These are phyloP conservation scores for Priceomyces haplophilus DNA, from an alignment of 805 yeast species.

Conservation along the genomic window DNA sequence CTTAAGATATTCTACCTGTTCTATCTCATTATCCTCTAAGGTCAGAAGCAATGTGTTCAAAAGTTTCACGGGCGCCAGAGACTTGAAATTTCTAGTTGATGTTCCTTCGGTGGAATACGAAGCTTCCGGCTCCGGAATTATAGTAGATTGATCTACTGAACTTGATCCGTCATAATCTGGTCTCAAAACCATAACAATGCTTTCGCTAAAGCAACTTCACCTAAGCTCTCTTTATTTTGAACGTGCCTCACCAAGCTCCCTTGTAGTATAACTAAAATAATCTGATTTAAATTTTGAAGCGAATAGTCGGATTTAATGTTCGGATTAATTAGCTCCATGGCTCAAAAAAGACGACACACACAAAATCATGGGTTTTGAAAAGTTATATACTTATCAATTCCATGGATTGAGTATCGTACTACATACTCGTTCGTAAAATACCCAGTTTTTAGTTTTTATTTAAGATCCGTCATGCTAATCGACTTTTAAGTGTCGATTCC, in stretches of 20 bases:
- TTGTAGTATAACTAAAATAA: no score
- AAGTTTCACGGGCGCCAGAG: slow-evolving; percentile 13
- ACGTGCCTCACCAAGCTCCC: not conserved
- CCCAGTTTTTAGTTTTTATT: no score
- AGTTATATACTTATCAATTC: no score
- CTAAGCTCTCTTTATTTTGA: not conserved
- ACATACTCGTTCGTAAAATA: no score
- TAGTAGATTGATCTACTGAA: slow-evolving; percentile 3
- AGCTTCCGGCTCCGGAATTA: slow-evolving; percentile 4
- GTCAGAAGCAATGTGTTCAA: slow-evolving; percentile 14
- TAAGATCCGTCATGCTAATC: no score
- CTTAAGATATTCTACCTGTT: slow-evolving; percentile 66
- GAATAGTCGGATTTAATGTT: no score
- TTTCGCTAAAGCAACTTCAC: not conserved
- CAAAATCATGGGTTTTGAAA: no score
- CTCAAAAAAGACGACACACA: no score
- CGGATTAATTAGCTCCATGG: no score
- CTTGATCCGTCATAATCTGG: slow-evolving; percentile 1
- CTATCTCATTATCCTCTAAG: slow-evolving; percentile 42
- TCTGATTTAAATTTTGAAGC: no score
- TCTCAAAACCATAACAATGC: slow-evolving; percentile 1
- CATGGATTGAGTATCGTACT: no score
- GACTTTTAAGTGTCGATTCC: no score
- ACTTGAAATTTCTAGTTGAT: not conserved
- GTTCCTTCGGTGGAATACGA: slow-evolving; percentile 3